Conservation (phyloP, 1,284 basidiomycete species). For the Hymenochaete sp. region DNA sequence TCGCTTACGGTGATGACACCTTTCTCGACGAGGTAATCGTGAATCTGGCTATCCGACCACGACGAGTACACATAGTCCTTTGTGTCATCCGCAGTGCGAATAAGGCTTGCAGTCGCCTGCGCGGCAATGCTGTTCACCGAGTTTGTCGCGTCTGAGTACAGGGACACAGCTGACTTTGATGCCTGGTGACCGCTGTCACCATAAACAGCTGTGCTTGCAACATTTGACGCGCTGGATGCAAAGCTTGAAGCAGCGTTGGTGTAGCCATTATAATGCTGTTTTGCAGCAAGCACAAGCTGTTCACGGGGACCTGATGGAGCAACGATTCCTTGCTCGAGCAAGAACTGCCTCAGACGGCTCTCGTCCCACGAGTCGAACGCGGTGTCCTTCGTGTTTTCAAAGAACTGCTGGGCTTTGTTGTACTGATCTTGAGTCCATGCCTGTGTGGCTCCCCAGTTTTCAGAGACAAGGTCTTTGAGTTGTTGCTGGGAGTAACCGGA, state of each 20-base stretch:
- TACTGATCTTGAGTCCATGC: slow-evolving; percentile 57
- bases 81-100: slow-evolving; percentile 55
- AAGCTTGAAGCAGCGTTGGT: slow-evolving; percentile 45
- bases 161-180: slow-evolving; percentile 34
- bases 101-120: slow-evolving; percentile 50
- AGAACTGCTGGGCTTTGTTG: slow-evolving; percentile 55
- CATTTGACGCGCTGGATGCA: slow-evolving; percentile 39
- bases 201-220: slow-evolving; percentile 44
- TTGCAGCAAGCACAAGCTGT: slow-evolving; percentile 70
- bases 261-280: slow-evolving; percentile 58
- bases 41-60: slow-evolving; percentile 74
- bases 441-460: slow-evolving; percentile 54
- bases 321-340: slow-evolving; percentile 82
- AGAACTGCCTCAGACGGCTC: slow-evolving; percentile 67
- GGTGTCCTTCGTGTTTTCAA: slow-evolving; percentile 38
- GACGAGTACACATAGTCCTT: slow-evolving; percentile 84
- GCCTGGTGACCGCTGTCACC: slow-evolving; percentile 44
- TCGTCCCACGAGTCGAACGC: slow-evolving; percentile 63
- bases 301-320: slow-evolving; percentile 72
- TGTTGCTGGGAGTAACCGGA: slow-evolving; percentile 39
- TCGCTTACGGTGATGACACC: slow-evolving; percentile 61
- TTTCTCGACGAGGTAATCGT: slow-evolving; percentile 66
- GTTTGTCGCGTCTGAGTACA: slow-evolving; percentile 25
- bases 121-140: slow-evolving; percentile 29
- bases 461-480: slow-evolving; percentile 48